Evolutionary conservation across 1,284 basidiomycete species (phyloP).

Genomic region (Thelephora terrestris): DNA sequence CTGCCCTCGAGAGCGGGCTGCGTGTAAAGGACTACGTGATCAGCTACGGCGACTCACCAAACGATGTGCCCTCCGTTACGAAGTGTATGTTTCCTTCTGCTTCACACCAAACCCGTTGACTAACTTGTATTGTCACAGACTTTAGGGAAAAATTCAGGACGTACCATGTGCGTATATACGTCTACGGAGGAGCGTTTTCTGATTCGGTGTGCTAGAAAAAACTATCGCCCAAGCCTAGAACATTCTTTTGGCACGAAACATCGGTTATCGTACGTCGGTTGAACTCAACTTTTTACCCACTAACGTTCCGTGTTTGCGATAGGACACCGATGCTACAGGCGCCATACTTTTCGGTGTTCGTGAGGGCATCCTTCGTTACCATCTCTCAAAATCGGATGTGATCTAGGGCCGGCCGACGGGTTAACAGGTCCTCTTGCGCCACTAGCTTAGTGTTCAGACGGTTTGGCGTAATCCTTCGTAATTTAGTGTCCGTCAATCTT

Average conservation of each 20-base stretch:
- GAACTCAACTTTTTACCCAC: background rate
- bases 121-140: constrained; percentile 12
- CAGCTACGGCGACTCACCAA: constrained; percentile 50
- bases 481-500: no score
- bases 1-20: constrained; percentile 51
- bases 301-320: background rate
- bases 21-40: constrained; percentile 50
- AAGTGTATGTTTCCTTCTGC: constrained; percentile 18
- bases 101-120: background rate
- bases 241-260: constrained; percentile 25
- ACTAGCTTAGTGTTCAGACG: no score
- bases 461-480: no score
- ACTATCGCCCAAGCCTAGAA: constrained; percentile 19
- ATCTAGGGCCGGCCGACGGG: constrained; percentile 11
- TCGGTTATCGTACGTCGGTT: constrained; percentile 21
- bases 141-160: constrained; percentile 24
- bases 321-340: constrained; percentile 24
- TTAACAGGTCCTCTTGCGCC: no score
- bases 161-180: constrained; percentile 19
- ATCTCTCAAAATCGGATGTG: constrained; percentile 24
- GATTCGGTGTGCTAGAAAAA: constrained; percentile 16
- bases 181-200: background rate
- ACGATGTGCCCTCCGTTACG: constrained; percentile 33
- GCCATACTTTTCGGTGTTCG: constrained; percentile 24
- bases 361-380: constrained; percentile 24